Base-by-base conservation (phyloP, 2,329 filamentous ascomycete genomes). In the Epichloe coenophiala region DNA sequence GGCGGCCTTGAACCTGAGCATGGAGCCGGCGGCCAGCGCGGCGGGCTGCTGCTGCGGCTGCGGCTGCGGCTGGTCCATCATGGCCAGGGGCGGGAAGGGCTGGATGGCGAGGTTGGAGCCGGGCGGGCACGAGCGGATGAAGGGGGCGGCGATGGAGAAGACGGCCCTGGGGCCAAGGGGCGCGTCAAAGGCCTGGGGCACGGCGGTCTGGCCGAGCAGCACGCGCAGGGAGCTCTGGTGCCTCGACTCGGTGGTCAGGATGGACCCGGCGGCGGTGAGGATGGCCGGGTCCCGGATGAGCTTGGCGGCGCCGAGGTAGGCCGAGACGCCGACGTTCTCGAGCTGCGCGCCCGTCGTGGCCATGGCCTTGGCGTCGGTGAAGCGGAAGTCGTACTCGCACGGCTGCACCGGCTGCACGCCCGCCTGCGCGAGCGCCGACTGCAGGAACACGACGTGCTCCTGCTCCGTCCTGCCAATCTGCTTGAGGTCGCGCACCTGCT, bases 291-390 rank as follows among this genome's bases (percentile, higher is more conserved):
- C 72, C 44, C 76, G 72, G 55, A 88, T 66, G 35, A 87, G 71
- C 4, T 82, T 79, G 13, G 83, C 83, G 27, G 82, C 84, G 53
- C 84, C 84, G 13, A 88, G 77, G 67, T 82, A 84, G 55, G 84
- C 84, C n/a, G 81, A 84, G 35, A 88, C 76, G 65, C 84, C 84
- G 52, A 87, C 76, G 60, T 78, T 84, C 67, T 89, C 85, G 52
- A 89, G 78, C 21, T 88, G 71, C 56, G 76, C 75, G 13, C 84
- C 84, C 3, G 81, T 84, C 47, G 75, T 77, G 38, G 89, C 75
- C 80, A 89, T 88, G 61, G 70, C 68, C 21, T 72, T 70, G 45
- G 82, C 81, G 58, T 81, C 76, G 47, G 78, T 81, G 64, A 86
- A 80, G 57, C 72, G 73, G 61, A 89, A 89, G 70, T 84, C 77